Evolutionary conservation across 345 rosid species (phyloP).

Genomic region (Geranium brycei): DNA sequence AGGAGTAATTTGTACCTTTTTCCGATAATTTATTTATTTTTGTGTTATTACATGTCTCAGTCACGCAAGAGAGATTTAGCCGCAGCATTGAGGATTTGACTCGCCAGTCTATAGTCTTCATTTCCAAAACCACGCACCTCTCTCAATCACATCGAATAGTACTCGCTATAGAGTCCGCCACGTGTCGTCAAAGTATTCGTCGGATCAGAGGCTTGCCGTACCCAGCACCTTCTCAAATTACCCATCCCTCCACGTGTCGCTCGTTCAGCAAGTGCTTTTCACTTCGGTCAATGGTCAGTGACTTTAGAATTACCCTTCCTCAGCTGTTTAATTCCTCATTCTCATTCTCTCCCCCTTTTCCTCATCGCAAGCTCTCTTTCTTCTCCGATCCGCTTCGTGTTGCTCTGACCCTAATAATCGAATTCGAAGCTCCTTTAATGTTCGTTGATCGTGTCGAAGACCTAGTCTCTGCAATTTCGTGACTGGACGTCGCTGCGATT

Average conservation of each 20-base stretch:
- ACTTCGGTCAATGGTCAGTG: constrained; percentile 1
- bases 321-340: constrained; percentile 11
- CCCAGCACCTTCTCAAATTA: background rate
- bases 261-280: background rate
- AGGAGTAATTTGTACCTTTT: too few relatives aligned
- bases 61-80: too few relatives aligned
- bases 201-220: too few relatives aligned
- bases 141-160: too few relatives aligned
- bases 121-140: too few relatives aligned
- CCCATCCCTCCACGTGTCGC: background rate
- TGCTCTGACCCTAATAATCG: background rate
- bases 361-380: background rate
- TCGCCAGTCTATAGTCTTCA: too few relatives aligned
- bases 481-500: constrained; percentile 17
- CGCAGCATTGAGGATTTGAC: too few relatives aligned
- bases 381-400: constrained; percentile 12
- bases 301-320: constrained; percentile 1
- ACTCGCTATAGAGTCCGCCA: too few relatives aligned
- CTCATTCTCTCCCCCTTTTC: background rate
- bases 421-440: constrained; percentile 21
- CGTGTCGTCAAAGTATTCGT: too few relatives aligned
- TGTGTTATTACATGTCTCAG: too few relatives aligned
- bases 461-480: constrained; percentile 1
- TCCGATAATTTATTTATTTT: too few relatives aligned
- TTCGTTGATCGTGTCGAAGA: constrained; percentile 32